Evolutionary conservation across 176 grass and related monocot genomes (phyloP).

Genomic region (Puccinellia tenuiflora): DNA sequence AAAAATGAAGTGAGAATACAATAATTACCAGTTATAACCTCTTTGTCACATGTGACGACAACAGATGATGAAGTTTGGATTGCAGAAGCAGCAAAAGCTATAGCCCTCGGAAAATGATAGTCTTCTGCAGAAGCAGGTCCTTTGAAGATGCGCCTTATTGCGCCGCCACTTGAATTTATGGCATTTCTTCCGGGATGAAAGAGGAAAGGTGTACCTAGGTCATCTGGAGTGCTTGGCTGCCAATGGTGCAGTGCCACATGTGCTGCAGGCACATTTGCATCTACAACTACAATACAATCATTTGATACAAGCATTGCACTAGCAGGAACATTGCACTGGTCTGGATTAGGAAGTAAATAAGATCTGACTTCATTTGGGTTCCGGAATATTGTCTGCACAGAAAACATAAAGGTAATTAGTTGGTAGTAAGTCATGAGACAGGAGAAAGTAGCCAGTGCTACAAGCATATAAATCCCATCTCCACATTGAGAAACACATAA

Average conservation of each 20-base stretch:
- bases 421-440: slow-evolving; percentile 5
- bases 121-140: slow-evolving; percentile 65
- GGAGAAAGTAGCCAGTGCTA: not conserved
- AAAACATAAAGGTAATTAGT: not conserved
- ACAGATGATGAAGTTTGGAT: slow-evolving; percentile 58
- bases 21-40: slow-evolving; percentile 90
- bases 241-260: slow-evolving; percentile 87
- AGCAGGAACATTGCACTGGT: slow-evolving; percentile 81
- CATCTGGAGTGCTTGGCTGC: slow-evolving; percentile 91
- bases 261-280: slow-evolving; percentile 66
- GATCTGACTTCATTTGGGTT: slow-evolving; percentile 83
- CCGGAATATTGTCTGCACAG: slow-evolving; percentile 86
- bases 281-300: slow-evolving; percentile 82
- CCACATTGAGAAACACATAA: not conserved
- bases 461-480: not conserved
- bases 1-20: slow-evolving; percentile 12
- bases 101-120: slow-evolving; percentile 67
- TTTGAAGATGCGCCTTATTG: slow-evolving; percentile 96
- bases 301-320: slow-evolving; percentile 70
- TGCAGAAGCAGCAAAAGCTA: slow-evolving; percentile 75
- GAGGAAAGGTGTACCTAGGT: slow-evolving; percentile 75
- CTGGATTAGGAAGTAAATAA: slow-evolving; percentile 68
- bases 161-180: slow-evolving; percentile 54
- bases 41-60: slow-evolving; percentile 80
- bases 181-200: slow-evolving; percentile 75